A percentile compares a stretch with the other conserved stretches of the same genome.
Evolutionary conservation across 106 monocot genomes (phyloP).

Genomic region (Hemerocallis citrina): DNA sequence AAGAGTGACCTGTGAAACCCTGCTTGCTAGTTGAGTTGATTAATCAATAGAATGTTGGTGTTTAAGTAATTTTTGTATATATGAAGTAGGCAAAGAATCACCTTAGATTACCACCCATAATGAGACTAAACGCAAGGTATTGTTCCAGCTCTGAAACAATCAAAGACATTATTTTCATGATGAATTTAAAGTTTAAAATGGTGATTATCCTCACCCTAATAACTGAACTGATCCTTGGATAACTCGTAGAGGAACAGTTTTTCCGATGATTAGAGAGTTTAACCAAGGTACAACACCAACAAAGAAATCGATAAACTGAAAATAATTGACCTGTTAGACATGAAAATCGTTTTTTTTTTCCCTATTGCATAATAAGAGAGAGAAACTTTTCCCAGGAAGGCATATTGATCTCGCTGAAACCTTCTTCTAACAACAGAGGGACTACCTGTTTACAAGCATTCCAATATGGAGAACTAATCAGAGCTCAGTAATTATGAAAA

Average conservation of each 20-base stretch:
- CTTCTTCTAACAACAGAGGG: conserved; percentile 7
- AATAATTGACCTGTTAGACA: not conserved
- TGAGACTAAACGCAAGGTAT: conserved; percentile 51
- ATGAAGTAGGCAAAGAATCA: not conserved
- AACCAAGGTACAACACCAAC: conserved; percentile 55
- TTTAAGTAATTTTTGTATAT: not conserved
- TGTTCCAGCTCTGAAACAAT: conserved; percentile 35
- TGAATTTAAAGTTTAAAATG: not conserved
- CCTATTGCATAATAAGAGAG: not conserved
- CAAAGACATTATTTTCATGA: not conserved
- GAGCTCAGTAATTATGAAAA: too few species aligned
- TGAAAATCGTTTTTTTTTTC: not conserved
- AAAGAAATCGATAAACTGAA: conserved; percentile 49
- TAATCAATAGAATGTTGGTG: not conserved
- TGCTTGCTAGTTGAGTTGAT: conserved; percentile 3
- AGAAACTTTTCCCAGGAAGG: conserved; percentile 4
- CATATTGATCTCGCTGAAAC: not conserved
- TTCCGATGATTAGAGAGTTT: conserved; percentile 43
- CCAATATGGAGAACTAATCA: too few species aligned
- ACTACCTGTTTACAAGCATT: too few species aligned
- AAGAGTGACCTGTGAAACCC: conserved; percentile 31
- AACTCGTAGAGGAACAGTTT: conserved; percentile 40
- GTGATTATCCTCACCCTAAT: conserved; percentile 35
- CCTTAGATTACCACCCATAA: conserved; percentile 72
- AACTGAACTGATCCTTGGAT: conserved; percentile 44